These are phyloP conservation scores for Grigorovia yakushimaensis DNA, from an alignment of 805 yeast genomes.

Conservation along the genomic window DNA sequence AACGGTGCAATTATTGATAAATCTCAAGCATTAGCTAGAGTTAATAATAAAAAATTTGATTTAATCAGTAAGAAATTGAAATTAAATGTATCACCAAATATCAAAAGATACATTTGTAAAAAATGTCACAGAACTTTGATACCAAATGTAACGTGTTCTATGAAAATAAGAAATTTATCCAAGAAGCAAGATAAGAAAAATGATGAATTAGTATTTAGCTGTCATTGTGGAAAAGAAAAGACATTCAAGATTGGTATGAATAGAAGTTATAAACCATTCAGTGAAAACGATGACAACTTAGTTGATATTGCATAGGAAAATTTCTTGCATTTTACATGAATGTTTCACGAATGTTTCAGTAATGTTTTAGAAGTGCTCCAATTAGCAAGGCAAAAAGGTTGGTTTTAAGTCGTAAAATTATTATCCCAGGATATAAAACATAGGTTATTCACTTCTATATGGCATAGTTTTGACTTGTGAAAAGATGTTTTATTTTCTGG, in stretches of 20 bases:
- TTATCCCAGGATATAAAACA: too few relatives aligned
- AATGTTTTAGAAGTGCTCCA: too few relatives aligned
- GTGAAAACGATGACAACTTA: constrained; percentile 12
- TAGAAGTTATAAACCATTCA: constrained; percentile 32
- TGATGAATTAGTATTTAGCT: constrained; percentile 41
- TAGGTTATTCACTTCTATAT: too few relatives aligned
- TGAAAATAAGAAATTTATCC: constrained; percentile 29
- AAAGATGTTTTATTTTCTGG: too few relatives aligned
- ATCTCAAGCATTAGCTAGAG: constrained; percentile 38
- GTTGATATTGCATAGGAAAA: background rate
- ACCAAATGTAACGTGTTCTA: constrained; percentile 35
- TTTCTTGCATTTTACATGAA: too few relatives aligned
- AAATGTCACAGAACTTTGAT: constrained; percentile 44
- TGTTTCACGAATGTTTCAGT: too few relatives aligned
- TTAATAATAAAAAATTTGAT: constrained; percentile 45
- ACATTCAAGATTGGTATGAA: constrained; percentile 56
- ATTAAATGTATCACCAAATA: constrained; percentile 47
- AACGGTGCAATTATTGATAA: background rate
- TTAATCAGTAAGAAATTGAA: constrained; percentile 61
- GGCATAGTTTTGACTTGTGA: too few relatives aligned
- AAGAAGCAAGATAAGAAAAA: constrained; percentile 26
- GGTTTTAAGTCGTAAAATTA: too few relatives aligned
- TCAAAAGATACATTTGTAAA: constrained; percentile 66
- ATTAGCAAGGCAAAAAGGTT: too few relatives aligned
- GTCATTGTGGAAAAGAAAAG: constrained; percentile 45